phyloP scores from a whole-genome alignment of 345 rosid genomes.

The Atalantia buxifolia region DNA sequence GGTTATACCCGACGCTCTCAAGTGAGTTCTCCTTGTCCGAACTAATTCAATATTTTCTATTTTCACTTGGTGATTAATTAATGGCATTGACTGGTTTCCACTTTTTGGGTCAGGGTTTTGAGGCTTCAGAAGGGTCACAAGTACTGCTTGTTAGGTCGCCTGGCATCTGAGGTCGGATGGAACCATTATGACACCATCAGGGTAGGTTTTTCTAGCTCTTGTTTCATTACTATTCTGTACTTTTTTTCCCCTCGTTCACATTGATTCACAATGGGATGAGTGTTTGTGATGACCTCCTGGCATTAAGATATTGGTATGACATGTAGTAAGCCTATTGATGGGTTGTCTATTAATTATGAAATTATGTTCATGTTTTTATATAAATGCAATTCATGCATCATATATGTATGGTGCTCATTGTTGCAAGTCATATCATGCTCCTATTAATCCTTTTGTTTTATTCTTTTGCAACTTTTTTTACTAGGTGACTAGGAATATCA shows the following conservation, averaged over 20 bases:
- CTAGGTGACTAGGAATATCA: background rate
- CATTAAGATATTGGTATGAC: no score
- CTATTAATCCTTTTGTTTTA: background rate
- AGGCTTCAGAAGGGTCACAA: conserved; percentile 89
- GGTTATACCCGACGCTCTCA: conserved; percentile 93
- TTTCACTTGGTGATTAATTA: background rate
- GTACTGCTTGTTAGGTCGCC: conserved; percentile 67
- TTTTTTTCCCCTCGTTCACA: background rate
- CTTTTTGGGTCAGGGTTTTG: conserved; percentile 53
- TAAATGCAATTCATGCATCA: no score
- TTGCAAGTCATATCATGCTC: background rate
- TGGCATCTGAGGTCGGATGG: conserved; percentile 88
- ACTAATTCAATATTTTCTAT: background rate
- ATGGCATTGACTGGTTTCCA: background rate
- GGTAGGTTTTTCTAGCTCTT: conserved; percentile 33
- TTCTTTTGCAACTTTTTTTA: background rate
- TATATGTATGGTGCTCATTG: no score
- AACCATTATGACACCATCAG: conserved; percentile 81
- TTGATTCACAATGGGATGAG: no score
- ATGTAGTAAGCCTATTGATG: no score
- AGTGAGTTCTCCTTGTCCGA: conserved; percentile 28
- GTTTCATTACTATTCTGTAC: background rate
- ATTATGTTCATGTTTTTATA: no score
- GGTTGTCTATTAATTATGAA: no score
- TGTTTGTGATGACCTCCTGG: no score